Base-by-base conservation (phyloP, 768 basidiomycete species). In the Agaricus bisporus region DNA sequence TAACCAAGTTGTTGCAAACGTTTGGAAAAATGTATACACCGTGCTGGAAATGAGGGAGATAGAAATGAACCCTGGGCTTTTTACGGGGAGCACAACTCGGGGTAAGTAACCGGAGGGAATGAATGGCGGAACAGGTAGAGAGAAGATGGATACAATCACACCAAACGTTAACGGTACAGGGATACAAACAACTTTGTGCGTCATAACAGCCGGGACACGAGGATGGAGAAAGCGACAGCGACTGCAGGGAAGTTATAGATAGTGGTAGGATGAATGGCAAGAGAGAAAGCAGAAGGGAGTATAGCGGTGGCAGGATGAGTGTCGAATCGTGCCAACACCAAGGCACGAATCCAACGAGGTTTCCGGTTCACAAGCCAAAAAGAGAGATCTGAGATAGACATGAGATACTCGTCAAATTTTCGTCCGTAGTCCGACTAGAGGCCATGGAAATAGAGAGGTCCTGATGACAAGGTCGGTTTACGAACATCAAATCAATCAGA, bases 331-430 rank as follows among this genome's bases (percentile, higher is more conserved):
- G 17, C 35, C 35, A 17, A n/a, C 35, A 5, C 18, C 28, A 29
- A 35, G 12, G 39, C 37, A 48, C 46, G 46, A 41, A 39, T 11
- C 39, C 29, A 48, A 54, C 46, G 41, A 43, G 46, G 53, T 48
- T 54, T 48, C 53, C 46, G 14, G 53, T 54, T 48, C 37, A 48
- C 39, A 48, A 48, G 29, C 53, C 53, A 43, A 54, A 50, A 37
- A 7, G 39, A 46, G 50, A 43, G 50, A 37, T 45, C 53, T 48
- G 32, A 43, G 53, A 36, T 18, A 38, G n/a, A 42, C 29, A 46
- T 18, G 47, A 37, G 41, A 42, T 41, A 42, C 26, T 25, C 25
- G 46, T 12, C 32, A 42, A 36, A 38, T n/a, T 38, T 35, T 43
- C 38, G 15, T 48, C 17, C 36, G 22, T 17, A 38, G 26, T 36